Evolutionary conservation across 257 asterid genomes (phyloP), one percentile per base, ranked within the genome.

Genomic region (Verbascum thapsus): DNA sequence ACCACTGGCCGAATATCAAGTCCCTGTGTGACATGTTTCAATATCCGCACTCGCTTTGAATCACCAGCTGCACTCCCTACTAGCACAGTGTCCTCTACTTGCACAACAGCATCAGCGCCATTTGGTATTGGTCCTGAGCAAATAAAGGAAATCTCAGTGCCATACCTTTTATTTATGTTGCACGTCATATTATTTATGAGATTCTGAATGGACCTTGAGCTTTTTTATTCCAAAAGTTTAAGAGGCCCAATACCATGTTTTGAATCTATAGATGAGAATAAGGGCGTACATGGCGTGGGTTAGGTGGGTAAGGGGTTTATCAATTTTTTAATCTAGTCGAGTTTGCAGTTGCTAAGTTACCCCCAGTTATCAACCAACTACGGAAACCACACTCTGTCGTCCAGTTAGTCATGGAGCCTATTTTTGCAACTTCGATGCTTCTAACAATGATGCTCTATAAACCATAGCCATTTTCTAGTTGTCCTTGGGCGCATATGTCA

Each of bases 31-130:
- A 78, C 77, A 69, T 72, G 85, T 71, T 85, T 85, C 89, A 85
- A 68, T 73, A 92, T 79, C 53, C 71, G 80, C 47, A 92, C 95
- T 64, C 67, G 77, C 83, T 85, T 87, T 19, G 54, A 32, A 64
- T 58, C 80, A 55, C 3, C 41, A 48, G 88, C 35, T 65, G 64
- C 80, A 75, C 58, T 76, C 61, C 77, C 82, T 60, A 80, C 60
- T 65, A 53, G 53, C 38, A 60, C 66, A 63, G 96, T 79, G 66
- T 89, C 96, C 83, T 92, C 99, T 53, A 92, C 91, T 81, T 89
- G 99, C 72, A 92, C 89, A 73, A 89, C 97, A 58, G 95, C 90
- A 79, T 89, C 94, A 41, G 97, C 97, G 2, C 97, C 97, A 53
- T 83, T 77, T 55, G 99, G 99, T 73, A 92, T 77, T 39, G 99